Evolutionary conservation across 2,329 filamentous ascomycete species (phyloP).

Genomic region (Mycosphaerella sp.): DNA sequence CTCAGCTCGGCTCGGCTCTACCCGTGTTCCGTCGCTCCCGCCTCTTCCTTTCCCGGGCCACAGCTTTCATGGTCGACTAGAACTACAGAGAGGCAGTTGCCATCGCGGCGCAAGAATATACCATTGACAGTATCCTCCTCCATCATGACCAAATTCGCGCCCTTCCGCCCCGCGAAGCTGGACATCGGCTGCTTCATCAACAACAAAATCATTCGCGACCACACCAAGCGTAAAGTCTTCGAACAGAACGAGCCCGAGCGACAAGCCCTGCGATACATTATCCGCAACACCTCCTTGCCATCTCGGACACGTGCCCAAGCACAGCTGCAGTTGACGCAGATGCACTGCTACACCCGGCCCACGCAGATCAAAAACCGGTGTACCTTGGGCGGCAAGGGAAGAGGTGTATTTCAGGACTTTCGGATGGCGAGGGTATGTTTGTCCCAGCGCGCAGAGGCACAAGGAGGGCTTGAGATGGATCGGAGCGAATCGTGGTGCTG

Average conservation of each 20-base stretch:
- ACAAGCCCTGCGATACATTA: constrained; percentile 76
- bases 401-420: constrained; percentile 89
- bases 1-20: too few relatives aligned
- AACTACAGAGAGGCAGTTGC: too few relatives aligned
- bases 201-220: constrained; percentile 79
- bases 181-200: constrained; percentile 87
- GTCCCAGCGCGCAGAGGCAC: background rate
- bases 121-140: constrained; percentile 2
- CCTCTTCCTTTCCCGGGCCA: too few relatives aligned
- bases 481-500: background rate
- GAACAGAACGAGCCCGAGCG: constrained; percentile 81
- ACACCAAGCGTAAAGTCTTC: constrained; percentile 93
- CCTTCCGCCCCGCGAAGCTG: constrained; percentile 69
- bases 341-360: constrained; percentile 91
- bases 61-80: too few relatives aligned
- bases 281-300: constrained; percentile 84
- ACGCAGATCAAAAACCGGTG: constrained; percentile 95
- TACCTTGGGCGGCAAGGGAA: constrained; percentile 80
- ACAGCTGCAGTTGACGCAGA: constrained; percentile 85
- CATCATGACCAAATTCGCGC: constrained; percentile 54
- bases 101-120: too few relatives aligned
- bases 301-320: constrained; percentile 79
- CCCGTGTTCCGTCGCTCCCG: too few relatives aligned
- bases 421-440: constrained; percentile 78
- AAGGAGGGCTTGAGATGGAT: background rate